A percentile compares a stretch with the other conserved stretches of the same genome.
These are phyloP conservation scores for Fusarium annulatum DNA, from an alignment of 2,329 filamentous ascomycete genomes.

Conservation along the genomic window DNA sequence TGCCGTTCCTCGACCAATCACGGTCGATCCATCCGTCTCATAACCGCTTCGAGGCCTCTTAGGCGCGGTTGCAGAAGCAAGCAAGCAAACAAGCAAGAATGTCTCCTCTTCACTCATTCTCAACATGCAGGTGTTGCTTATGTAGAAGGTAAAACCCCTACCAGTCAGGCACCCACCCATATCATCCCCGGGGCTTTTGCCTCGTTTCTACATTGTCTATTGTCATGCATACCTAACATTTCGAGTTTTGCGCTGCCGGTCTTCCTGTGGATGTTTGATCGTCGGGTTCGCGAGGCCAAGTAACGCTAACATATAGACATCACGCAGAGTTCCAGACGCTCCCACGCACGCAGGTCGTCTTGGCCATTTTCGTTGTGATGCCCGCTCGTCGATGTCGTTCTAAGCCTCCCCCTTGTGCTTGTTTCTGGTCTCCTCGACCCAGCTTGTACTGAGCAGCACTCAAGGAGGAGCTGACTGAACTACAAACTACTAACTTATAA, in stretches of 20 bases:
- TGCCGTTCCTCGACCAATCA: slow-evolving; percentile 31
- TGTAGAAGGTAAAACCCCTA: not conserved
- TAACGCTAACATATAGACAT: not conserved
- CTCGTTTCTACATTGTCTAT: slow-evolving; percentile 1
- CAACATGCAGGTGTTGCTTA: not conserved
- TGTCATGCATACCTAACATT: not conserved
- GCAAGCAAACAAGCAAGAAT: not conserved
- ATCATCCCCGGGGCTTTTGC: not conserved
- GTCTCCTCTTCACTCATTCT: slow-evolving; percentile 15
- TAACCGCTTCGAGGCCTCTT: slow-evolving; percentile 14
- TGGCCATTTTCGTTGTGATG: slow-evolving; percentile 15
- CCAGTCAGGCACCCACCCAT: not conserved
- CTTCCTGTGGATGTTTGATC: slow-evolving; percentile 12
- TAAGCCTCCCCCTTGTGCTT: not conserved
- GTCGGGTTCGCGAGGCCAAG: not conserved
- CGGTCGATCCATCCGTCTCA: not conserved
- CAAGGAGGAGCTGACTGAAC: not conserved
- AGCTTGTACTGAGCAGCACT: not conserved
- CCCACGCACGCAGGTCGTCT: not conserved
- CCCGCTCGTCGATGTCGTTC: slow-evolving; percentile 2
- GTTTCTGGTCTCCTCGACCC: not conserved
- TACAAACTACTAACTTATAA: not conserved
- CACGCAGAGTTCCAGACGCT: not conserved
- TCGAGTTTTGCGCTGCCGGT: not conserved
- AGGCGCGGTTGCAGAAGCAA: slow-evolving; percentile 8